These are phyloP conservation scores for Phytophthora europaea DNA, from an alignment of 352 stramenopile genomes.

Conservation along the genomic window DNA sequence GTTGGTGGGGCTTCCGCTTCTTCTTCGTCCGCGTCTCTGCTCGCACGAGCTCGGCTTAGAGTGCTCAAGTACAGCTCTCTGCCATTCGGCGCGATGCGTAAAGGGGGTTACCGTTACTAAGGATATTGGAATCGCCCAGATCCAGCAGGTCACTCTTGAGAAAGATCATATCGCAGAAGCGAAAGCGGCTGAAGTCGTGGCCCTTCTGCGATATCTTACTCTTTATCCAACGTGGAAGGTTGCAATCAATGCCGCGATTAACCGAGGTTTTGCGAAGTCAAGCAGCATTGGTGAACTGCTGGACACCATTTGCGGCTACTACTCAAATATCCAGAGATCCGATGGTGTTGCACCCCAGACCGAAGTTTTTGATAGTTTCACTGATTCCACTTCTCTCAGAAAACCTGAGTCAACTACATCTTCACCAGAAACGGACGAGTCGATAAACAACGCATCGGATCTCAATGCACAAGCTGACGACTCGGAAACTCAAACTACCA, in stretches of 20 bases:
- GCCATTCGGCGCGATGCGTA: slow-evolving; percentile 69
- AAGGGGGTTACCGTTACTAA: slow-evolving; percentile 58
- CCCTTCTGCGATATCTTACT: slow-evolving; percentile 79
- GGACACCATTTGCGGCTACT: slow-evolving; percentile 77
- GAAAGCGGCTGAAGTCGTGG: slow-evolving; percentile 72
- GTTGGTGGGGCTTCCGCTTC: slow-evolving; percentile 67
- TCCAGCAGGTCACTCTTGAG: slow-evolving; percentile 53
- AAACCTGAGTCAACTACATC: slow-evolving; percentile 68
- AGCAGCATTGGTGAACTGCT: slow-evolving; percentile 64
- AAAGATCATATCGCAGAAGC: slow-evolving; percentile 61
- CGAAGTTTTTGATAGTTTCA: slow-evolving; percentile 5
- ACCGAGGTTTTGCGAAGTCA: slow-evolving; percentile 60
- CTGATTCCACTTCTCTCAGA: slow-evolving; percentile 37
- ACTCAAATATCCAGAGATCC: slow-evolving; percentile 50
- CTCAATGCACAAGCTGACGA: slow-evolving; percentile 26
- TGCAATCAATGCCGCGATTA: slow-evolving; percentile 75
- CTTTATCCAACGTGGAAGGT: slow-evolving; percentile 85
- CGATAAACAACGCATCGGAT: slow-evolving; percentile 22
- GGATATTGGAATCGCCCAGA: slow-evolving; percentile 34
- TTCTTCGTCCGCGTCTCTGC: slow-evolving; percentile 77
- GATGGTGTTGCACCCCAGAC: slow-evolving; percentile 5
- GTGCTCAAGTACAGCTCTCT: slow-evolving; percentile 69
- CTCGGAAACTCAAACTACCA: slow-evolving; percentile 29
- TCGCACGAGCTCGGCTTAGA: slow-evolving; percentile 86
- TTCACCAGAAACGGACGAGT: slow-evolving; percentile 70